Conservation (phyloP, 2,329 filamentous ascomycete genomes). For the Ceratocystis lukuohia region DNA sequence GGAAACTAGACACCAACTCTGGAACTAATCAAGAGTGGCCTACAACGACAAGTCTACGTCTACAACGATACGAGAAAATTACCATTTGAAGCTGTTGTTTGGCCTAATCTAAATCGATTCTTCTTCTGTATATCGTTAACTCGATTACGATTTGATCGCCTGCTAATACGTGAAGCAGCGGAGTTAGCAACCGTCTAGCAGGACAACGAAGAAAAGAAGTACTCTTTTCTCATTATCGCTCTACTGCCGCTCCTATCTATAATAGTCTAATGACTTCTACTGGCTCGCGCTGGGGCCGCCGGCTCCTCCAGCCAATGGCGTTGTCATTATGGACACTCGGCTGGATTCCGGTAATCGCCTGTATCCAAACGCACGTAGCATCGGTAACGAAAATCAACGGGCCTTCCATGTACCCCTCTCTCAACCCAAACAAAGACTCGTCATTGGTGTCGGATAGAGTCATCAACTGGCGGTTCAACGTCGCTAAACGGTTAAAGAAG, state of each 20-base stretch:
- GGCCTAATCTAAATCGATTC: no score
- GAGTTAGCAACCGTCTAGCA: no score
- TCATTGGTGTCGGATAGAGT: slow-evolving; percentile 42
- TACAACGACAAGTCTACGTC: no score
- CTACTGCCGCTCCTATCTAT: no score
- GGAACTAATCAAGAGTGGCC: no score
- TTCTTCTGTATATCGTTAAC: no score
- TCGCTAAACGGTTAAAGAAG: slow-evolving; percentile 44
- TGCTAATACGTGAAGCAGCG: no score
- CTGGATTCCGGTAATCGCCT: slow-evolving; percentile 49
- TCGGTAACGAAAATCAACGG: slow-evolving; percentile 46
- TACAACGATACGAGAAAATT: no score
- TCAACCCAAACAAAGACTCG: slow-evolving; percentile 53
- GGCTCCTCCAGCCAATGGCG: slow-evolving; percentile 12
- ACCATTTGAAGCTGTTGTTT: no score
- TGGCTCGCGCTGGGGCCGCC: slow-evolving; percentile 8
- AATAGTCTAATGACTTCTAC: slow-evolving; percentile 11
- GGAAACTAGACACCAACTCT: neutral
- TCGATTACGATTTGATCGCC: no score
- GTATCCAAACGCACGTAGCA: slow-evolving; percentile 48
- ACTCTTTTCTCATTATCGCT: no score
- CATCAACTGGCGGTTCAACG: slow-evolving; percentile 45
- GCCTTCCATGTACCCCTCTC: slow-evolving; percentile 62
- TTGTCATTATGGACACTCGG: slow-evolving; percentile 17
- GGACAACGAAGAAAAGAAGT: no score